These are phyloP conservation scores for Tylopilus subfusipes DNA, from an alignment of 768 basidiomycete species.

Conservation along the genomic window DNA sequence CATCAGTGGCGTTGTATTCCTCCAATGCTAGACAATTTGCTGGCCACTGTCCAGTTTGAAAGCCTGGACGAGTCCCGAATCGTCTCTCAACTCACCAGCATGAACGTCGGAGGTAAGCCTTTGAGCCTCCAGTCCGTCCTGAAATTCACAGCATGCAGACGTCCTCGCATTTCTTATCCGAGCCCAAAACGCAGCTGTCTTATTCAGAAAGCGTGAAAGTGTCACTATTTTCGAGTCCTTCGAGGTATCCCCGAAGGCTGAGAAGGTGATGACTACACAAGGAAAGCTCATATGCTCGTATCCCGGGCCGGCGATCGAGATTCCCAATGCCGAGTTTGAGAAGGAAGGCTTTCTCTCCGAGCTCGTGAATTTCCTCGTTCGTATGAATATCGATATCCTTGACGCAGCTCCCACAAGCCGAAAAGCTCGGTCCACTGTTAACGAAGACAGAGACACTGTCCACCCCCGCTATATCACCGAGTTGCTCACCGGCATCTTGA, in stretches of 20 bases:
- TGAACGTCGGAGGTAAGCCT: conserved; percentile 8
- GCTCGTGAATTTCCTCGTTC: conserved; percentile 37
- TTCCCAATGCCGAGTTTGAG: conserved; percentile 30
- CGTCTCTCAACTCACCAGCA: conserved; percentile 5
- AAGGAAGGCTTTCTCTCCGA: conserved; percentile 32
- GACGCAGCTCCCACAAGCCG: conserved; percentile 34
- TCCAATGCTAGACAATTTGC: conserved; percentile 31
- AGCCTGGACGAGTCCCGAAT: conserved; percentile 8
- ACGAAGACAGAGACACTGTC: conserved; percentile 39
- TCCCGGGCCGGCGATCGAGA: conserved; percentile 42
- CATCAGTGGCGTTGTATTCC: conserved; percentile 31
- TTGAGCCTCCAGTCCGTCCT: neutral
- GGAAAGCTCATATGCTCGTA: conserved; percentile 47
- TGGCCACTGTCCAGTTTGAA: conserved; percentile 7
- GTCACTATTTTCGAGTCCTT: conserved; percentile 43
- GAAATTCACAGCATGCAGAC: conserved; percentile 28
- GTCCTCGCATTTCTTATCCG: conserved; percentile 37
- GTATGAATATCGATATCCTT: conserved; percentile 31
- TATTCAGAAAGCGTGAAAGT: conserved; percentile 33
- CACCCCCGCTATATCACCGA: conserved; percentile 50
- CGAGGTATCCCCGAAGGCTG: conserved; percentile 39
- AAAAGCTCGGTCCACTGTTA: conserved; percentile 37
- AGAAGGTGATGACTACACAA: conserved; percentile 33
- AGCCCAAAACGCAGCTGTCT: conserved; percentile 47
- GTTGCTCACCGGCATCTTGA: conserved; percentile 46